Evolutionary conservation across 768 basidiomycete genomes (phyloP).

Genomic region (Melanogaster broomeanus): DNA sequence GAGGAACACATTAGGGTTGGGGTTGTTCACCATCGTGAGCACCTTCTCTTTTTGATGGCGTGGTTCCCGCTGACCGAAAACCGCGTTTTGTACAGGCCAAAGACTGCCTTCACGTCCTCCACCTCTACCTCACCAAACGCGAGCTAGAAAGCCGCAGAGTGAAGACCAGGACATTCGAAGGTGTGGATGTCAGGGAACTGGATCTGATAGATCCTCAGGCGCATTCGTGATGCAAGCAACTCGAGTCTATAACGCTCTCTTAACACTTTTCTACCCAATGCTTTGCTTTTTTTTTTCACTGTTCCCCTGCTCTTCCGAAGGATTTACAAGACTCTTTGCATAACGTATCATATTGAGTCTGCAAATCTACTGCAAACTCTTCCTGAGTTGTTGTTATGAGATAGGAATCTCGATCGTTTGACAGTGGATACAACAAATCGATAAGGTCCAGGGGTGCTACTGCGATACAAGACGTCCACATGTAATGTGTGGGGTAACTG

Average conservation of each 20-base stretch:
- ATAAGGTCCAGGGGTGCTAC: background rate
- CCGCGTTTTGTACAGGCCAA: slow-evolving; percentile 47
- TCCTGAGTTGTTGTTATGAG: no score
- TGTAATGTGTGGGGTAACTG: background rate
- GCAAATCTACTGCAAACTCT: no score
- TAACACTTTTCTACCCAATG: no score
- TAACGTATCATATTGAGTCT: no score
- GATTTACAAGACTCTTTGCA: no score
- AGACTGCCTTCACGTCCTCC: slow-evolving; percentile 66
- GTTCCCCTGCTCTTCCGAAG: no score
- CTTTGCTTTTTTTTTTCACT: no score
- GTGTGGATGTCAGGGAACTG: slow-evolving; percentile 64
- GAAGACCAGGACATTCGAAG: slow-evolving; percentile 70
- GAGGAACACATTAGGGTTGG: slow-evolving; percentile 71
- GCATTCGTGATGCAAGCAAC: slow-evolving; percentile 4
- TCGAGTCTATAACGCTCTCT: no score
- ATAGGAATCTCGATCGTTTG: no score
- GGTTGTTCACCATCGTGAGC: slow-evolving; percentile 64
- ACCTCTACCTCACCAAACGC: slow-evolving; percentile 69
- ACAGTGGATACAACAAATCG: background rate
- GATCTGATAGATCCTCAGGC: slow-evolving; percentile 54
- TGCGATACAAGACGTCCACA: background rate
- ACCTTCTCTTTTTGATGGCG: no score
- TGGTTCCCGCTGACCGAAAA: background rate
- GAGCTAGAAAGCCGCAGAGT: slow-evolving; percentile 70